Evolutionary conservation across 2,329 filamentous ascomycete genomes (phyloP), one percentile per base, ranked within the genome.

Genomic region (Xylaria arbuscula): DNA sequence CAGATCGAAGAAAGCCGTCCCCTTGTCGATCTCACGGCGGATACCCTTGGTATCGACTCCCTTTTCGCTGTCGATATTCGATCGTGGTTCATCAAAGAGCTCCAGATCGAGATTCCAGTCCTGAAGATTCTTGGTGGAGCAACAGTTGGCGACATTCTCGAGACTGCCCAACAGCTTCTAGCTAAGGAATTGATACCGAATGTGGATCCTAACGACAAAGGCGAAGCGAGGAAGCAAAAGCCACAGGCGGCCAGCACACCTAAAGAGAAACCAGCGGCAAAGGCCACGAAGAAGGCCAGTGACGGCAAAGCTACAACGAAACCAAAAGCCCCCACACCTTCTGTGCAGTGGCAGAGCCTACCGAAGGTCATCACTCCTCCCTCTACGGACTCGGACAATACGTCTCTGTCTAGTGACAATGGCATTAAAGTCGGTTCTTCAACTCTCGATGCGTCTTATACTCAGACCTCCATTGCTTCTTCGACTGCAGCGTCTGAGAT

Each of bases 21-120:
- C n/a, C 68, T 75, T 15, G 67, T 72, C 8, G 71, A 76, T 8
- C 50, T 77, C 1, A 57, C 51, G 2, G 42, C 58, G 0, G 60
- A 63, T n/a, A 55, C 32, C 5, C 53, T 63, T 6, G 78, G 76
- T 0, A 67, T 78, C 6, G 78, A 80, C 62, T 77, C 77, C 0
- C 69, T 80, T 1, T 59, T 79, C 0, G 78, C 78, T 19, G 76
- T 79, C 1, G 75, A 77, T 75, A 81, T 83, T 3, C 81, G 84
- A 0, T 75, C 80, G 2, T 87, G 85, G 85, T 84, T 86, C 64
- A 60, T 81, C 13, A 83, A 84, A 57, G 76, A 83, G 32, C 58
- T 86, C 0, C 66, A 81, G 0, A 73, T 82, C 0, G 81, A 86
- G 51, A 78, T 87, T 0, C 81, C 84, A 0, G 80, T 86, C 0